Conservation (phyloP, 371 early-diverging fungal genomes). For the Mucor indicus region DNA sequence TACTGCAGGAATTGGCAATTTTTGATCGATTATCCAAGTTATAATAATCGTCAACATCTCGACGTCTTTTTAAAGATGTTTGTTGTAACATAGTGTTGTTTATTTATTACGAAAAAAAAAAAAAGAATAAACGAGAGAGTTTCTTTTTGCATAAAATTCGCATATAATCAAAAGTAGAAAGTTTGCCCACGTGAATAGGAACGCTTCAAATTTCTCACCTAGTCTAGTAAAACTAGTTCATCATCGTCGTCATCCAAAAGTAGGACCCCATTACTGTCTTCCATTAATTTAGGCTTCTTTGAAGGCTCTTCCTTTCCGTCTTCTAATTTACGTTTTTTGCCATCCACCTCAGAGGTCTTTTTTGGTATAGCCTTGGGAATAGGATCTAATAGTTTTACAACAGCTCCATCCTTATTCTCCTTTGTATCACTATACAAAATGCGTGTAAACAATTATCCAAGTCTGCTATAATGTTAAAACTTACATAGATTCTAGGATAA, state of each 20-base stretch:
- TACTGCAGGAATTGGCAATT: not conserved
- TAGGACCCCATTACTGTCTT: too few species aligned
- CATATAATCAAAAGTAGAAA: not conserved
- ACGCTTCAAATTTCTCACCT: too few species aligned
- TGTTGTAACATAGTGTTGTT: not conserved
- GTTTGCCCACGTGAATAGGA: too few species aligned
- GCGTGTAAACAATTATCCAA: too few species aligned
- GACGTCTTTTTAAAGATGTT: not conserved
- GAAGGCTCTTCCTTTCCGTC: too few species aligned
- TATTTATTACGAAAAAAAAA: slow-evolving; percentile 3
- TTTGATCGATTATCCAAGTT: not conserved
- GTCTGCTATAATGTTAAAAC: too few species aligned
- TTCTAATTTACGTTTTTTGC: slow-evolving; percentile 18
- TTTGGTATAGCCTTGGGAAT: slow-evolving; percentile 6
- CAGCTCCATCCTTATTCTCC: not conserved
- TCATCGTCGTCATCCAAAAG: slow-evolving; percentile 9
- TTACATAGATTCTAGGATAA: slow-evolving; percentile 35
- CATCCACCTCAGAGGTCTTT: too few species aligned
- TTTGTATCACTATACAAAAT: slow-evolving; percentile 4
- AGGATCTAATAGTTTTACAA: slow-evolving; percentile 10
- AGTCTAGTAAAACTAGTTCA: slow-evolving; percentile 5
- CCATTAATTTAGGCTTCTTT: too few species aligned
- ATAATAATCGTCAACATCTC: not conserved
- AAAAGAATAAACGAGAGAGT: not conserved
- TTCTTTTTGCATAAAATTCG: not conserved